phyloP scores from a whole-genome alignment of 148 eudicot species.

The Agrostemma githago region DNA sequence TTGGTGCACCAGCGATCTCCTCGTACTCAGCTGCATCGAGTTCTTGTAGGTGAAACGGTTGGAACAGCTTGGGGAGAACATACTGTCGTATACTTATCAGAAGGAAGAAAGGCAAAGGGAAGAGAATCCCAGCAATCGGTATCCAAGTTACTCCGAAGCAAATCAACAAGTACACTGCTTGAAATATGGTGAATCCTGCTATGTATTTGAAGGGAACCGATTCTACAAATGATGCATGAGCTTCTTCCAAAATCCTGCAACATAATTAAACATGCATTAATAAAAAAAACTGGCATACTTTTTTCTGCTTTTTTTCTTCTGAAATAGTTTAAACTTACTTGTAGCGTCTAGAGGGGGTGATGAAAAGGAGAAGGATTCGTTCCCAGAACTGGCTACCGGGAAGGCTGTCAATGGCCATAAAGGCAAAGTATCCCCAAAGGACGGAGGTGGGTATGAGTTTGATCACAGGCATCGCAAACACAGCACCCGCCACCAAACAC shows the following conservation, averaged over 20 bases:
- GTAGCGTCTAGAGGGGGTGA: slow-evolving; percentile 60
- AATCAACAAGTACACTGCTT: slow-evolving; percentile 43
- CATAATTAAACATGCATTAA: not conserved
- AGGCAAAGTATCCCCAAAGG: slow-evolving; percentile 90
- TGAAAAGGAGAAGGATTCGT: slow-evolving; percentile 58
- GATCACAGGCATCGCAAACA: slow-evolving; percentile 64
- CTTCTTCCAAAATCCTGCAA: slow-evolving; percentile 57
- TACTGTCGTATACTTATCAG: slow-evolving; percentile 54
- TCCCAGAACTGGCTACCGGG: slow-evolving; percentile 92
- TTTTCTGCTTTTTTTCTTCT: too few species aligned
- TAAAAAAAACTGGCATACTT: too few species aligned
- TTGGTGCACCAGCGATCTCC: slow-evolving; percentile 46
- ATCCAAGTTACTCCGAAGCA: slow-evolving; percentile 88
- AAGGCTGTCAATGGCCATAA: slow-evolving; percentile 82
- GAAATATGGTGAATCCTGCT: slow-evolving; percentile 51
- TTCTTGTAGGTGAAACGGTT: slow-evolving; percentile 46
- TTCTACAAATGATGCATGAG: slow-evolving; percentile 72
- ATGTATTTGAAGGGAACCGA: slow-evolving; percentile 64
- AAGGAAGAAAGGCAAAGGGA: slow-evolving; percentile 70
- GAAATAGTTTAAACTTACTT: slow-evolving; percentile 39
- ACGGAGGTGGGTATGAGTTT: slow-evolving; percentile 78
- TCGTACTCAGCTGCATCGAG: slow-evolving; percentile 80
- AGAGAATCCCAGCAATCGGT: slow-evolving; percentile 67
- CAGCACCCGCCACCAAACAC: slow-evolving; percentile 43
- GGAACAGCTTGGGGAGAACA: slow-evolving; percentile 58